Percentiles rank a stretch among this genome's conserved stretches.
phyloP scores from a whole-genome alignment of 169 alveolate genomes.

The Eimeria acervulina region DNA sequence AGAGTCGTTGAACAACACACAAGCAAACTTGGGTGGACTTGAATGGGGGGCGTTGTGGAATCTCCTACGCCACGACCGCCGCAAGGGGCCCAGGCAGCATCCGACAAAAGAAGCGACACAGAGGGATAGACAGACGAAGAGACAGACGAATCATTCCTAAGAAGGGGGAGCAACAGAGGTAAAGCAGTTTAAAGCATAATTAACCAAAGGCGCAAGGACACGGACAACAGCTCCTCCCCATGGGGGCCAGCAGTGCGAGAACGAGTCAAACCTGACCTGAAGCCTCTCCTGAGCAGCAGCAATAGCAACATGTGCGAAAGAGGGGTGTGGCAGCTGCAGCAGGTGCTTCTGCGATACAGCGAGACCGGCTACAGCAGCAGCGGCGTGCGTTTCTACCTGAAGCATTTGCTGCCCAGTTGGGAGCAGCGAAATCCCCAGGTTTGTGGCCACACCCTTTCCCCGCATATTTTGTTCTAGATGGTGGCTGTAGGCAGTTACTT shows the following conservation, averaged over 20 bases:
- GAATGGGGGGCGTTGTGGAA: background rate
- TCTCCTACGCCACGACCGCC: background rate
- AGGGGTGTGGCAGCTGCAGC: constrained; percentile 85
- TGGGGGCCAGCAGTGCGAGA: background rate
- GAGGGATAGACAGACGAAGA: too few species aligned
- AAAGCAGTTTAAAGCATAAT: background rate
- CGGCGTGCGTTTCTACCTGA: constrained; percentile 84
- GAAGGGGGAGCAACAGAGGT: background rate
- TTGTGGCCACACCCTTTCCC: background rate
- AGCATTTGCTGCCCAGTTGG: constrained; percentile 83
- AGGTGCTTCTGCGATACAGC: constrained; percentile 83
- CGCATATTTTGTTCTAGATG: background rate
- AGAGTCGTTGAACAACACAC: background rate
- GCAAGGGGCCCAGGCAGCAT: background rate
- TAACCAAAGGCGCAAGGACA: background rate
- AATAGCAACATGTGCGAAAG: constrained; percentile 71
- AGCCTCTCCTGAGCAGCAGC: constrained; percentile 50
- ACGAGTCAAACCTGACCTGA: background rate
- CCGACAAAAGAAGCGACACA: background rate
- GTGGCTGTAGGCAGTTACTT: background rate
- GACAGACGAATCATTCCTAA: background rate
- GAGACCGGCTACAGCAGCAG: constrained; percentile 84
- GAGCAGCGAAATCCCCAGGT: constrained; percentile 83
- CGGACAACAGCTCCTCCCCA: too few species aligned
- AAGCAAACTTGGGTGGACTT: background rate